Percentiles rank a stretch among this genome's conserved stretches.
These are phyloP conservation scores for Ogataea glucozyma DNA, from an alignment of 805 yeast species.

Conservation along the genomic window DNA sequence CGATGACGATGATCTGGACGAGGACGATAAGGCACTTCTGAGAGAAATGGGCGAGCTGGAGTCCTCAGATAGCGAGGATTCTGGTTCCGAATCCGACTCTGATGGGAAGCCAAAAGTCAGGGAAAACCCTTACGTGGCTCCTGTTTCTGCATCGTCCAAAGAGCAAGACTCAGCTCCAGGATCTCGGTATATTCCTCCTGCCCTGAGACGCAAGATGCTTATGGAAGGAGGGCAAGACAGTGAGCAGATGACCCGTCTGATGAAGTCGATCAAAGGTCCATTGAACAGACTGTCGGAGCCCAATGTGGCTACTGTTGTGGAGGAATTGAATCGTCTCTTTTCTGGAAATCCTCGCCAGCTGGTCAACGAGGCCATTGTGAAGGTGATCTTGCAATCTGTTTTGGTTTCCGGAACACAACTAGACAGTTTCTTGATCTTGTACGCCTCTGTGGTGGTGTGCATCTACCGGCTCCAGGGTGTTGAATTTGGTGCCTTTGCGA, in stretches of 20 bases:
- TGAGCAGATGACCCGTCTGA: constrained; percentile 50
- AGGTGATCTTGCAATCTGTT: constrained; percentile 64
- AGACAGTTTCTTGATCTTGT: constrained; percentile 77
- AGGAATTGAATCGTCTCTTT: constrained; percentile 66
- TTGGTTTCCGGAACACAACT: constrained; percentile 62
- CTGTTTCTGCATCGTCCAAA: constrained; percentile 34
- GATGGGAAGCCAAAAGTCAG: constrained; percentile 35
- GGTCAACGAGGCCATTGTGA: constrained; percentile 71
- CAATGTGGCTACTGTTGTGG: constrained; percentile 68
- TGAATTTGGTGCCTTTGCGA: constrained; percentile 84
- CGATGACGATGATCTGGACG: constrained; percentile 33
- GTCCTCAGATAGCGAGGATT: constrained; percentile 25
- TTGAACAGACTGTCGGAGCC: constrained; percentile 89
- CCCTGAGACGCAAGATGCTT: constrained; percentile 60
- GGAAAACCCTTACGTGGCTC: constrained; percentile 80
- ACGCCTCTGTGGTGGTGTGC: constrained; percentile 75
- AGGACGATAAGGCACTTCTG: constrained; percentile 32
- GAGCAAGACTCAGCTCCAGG: constrained; percentile 30
- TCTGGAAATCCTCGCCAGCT: constrained; percentile 69
- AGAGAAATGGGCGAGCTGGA: constrained; percentile 36
- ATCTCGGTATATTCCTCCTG: constrained; percentile 80
- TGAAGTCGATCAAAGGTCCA: constrained; percentile 73
- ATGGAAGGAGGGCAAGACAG: constrained; percentile 37
- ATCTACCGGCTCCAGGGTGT: constrained; percentile 78
- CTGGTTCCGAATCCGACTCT: constrained; percentile 25